Evolutionary conservation across 352 stramenopile species (phyloP), one percentile per base, ranked within the genome.

Genomic region (Globisporangium rhizosaccharum): DNA sequence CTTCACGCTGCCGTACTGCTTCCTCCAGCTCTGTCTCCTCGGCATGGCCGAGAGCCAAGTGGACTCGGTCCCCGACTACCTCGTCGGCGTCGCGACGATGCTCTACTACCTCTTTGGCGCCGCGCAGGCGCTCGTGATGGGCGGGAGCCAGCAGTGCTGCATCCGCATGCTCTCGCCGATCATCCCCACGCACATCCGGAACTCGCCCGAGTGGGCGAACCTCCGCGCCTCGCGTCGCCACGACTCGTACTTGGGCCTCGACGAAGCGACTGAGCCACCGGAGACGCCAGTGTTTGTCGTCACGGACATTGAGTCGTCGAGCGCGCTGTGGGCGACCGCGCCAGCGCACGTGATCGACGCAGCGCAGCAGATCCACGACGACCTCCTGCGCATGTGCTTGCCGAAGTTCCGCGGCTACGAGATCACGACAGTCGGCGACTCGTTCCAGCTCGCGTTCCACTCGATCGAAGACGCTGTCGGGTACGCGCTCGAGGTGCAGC

Each of bases 221-320:
- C 41, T 75, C 25, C 56, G 62, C 18, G 56, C 50, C 4, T 52
- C 56, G 11, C 62, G 66, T 1, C 66, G 63, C 20, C 52, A 59
- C 44, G 74, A 81, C 10, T 73, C 70, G 30, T 74, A 66, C 37
- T 53, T 66, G 20, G 68, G 39, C 36, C 72, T 68, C 51, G 77
- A 80, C 20, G 57, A 66, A 8, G 64, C 62, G 7, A 50, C 63
- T 4, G 41, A 17, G 0, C 66, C 77, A 1, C 75, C 68, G 57
- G 50, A 62, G 28, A 68, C 70, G 12, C 83, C 83, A 0, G 74
- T 90, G 23, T 92, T 92, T 48, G 81, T 92, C 28, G 79, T 78
- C 39, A 92, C 83, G 2, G 83, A 92, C 41, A 92, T 92, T 51
- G 83, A 92, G 56, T 75, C 73, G 8, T 89, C 79, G 6, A 92